Percentiles rank a stretch among this genome's conserved stretches.
These are phyloP conservation scores for Hydrangea macrophylla DNA, from an alignment of 148 eudicot species.

Conservation along the genomic window DNA sequence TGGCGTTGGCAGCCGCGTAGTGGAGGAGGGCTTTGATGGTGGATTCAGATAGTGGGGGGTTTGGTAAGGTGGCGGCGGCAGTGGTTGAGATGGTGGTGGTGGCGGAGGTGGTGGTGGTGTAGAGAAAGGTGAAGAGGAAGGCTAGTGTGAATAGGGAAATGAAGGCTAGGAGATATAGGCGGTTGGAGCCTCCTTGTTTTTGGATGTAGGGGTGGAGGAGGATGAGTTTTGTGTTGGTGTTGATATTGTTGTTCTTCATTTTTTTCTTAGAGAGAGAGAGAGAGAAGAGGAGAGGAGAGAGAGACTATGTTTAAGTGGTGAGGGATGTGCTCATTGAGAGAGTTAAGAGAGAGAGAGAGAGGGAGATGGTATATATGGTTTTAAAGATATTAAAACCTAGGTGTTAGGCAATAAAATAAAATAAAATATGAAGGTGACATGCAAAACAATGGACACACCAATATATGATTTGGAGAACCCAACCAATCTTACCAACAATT, in stretches of 20 bases:
- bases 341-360: constrained; percentile 1
- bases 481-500: background rate
- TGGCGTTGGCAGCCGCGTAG: constrained; percentile 65
- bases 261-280: constrained; percentile 5
- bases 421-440: constrained; percentile 15
- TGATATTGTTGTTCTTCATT: constrained; percentile 48
- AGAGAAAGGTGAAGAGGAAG: constrained; percentile 55
- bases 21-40: constrained; percentile 62
- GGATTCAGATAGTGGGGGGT: constrained; percentile 32
- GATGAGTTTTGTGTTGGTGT: constrained; percentile 54
- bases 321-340: background rate
- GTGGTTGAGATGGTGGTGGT: constrained; percentile 22
- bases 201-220: constrained; percentile 78
- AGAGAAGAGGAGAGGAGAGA: background rate
- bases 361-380: constrained; percentile 14
- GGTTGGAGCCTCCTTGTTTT: constrained; percentile 65
- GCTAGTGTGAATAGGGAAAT: constrained; percentile 56
- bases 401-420: background rate
- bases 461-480: constrained; percentile 23
- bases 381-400: constrained; percentile 19
- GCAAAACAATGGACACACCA: constrained; percentile 6
- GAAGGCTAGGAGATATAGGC: constrained; percentile 57
- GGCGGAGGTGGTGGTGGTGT: constrained; percentile 42
- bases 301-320: background rate
- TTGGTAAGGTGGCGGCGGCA: constrained; percentile 12